Conservation (phyloP, 208 protist species). For the Wallacemonas sp. region DNA sequence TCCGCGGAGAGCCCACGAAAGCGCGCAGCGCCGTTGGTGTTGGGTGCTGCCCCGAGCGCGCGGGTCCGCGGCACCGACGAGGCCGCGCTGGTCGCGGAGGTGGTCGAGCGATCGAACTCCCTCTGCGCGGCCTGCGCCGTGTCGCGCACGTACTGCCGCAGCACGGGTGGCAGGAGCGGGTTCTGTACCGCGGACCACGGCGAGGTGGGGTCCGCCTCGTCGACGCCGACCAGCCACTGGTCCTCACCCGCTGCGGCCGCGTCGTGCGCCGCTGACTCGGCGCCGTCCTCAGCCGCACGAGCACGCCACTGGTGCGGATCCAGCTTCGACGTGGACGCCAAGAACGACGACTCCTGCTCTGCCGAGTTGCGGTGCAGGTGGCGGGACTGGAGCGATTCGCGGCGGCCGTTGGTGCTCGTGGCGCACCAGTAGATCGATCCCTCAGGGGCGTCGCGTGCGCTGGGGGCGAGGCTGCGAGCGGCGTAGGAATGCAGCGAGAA, state of each 20-base stretch:
- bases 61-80: too few relatives aligned
- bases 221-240: constrained; percentile 1
- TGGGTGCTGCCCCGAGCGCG: too few relatives aligned
- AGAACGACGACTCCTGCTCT: neutral
- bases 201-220: neutral
- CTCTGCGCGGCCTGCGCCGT: too few relatives aligned
- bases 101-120: too few relatives aligned
- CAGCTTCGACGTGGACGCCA: neutral
- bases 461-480: neutral
- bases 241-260: too few relatives aligned
- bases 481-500: constrained; percentile 7
- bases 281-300: too few relatives aligned
- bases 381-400: too few relatives aligned
- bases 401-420: too few relatives aligned
- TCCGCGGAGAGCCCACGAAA: too few relatives aligned
- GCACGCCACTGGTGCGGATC: neutral
- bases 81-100: too few relatives aligned
- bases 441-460: neutral
- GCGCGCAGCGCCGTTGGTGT: too few relatives aligned
- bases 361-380: neutral
- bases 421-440: neutral
- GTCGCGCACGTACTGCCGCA: constrained; percentile 3
- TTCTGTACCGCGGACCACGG: neutral
- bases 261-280: too few relatives aligned
- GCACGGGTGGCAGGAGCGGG: neutral